A percentile compares a stretch with the other conserved stretches of the same genome.
Conservation (phyloP, 2,329 filamentous ascomycete species). For the Fusarium chaquense region DNA sequence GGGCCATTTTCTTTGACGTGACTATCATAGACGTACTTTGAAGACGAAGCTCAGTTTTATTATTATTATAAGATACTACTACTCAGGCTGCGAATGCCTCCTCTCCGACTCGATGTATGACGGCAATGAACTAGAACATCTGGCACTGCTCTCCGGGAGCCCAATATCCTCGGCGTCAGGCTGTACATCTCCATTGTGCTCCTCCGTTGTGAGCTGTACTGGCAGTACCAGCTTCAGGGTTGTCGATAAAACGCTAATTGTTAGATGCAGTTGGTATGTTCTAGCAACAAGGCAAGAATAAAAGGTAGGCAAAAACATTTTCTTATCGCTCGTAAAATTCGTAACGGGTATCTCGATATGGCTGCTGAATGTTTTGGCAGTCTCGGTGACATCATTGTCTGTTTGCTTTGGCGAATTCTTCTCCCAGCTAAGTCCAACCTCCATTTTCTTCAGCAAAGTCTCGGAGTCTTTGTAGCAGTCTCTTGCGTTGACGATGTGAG, state of each 20-base stretch:
- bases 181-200: background rate
- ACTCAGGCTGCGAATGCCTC: conserved; percentile 14
- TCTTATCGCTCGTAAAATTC: conserved; percentile 10
- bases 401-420: background rate
- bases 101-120: conserved; percentile 20
- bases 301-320: conserved; percentile 20
- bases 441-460: background rate
- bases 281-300: conserved; percentile 21
- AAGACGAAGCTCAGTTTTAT: background rate
- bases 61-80: background rate
- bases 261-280: conserved; percentile 18
- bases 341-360: conserved; percentile 7
- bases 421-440: conserved; percentile 1
- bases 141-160: background rate
- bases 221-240: conserved; percentile 9
- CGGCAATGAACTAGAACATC: conserved; percentile 9
- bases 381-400: background rate
- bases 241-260: background rate
- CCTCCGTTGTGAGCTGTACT: conserved; percentile 6
- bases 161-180: background rate
- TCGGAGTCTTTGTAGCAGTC: conserved; percentile 8
- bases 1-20: too few species aligned
- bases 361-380: background rate
- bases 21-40: background rate
- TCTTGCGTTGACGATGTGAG: conserved; percentile 2